Base-by-base conservation (phyloP, 768 basidiomycete genomes). In the Stropharia rugosoannulata region DNA sequence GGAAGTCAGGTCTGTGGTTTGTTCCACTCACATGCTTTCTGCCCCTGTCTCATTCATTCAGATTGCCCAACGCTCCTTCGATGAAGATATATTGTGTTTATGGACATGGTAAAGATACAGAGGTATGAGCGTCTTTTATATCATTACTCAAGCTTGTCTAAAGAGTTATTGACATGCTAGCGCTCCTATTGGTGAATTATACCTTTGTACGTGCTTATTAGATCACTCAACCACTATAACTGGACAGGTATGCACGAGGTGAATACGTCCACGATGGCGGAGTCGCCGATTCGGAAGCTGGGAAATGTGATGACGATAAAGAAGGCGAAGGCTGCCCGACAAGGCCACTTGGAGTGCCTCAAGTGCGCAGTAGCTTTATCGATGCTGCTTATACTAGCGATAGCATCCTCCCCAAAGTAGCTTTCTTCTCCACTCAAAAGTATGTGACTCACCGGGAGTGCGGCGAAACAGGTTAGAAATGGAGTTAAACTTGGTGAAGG, bases 401-500 rank as follows among this genome's bases (percentile, higher is more conserved):
- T 48, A 72, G 59, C 6, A 64, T 72, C 1, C 70, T 58, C 36
- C 90, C 90, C 11, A 87, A 83, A 71, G 85, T 80, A 60, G 25
- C 64, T 39, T 38, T 11, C 10, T 35, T 13, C 47, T 27, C 39
- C 16, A 18, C 29, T 22, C 22, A 4, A 22, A 42, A 25, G 25
- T 32, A 12, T n/a, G 38, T 18, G 7, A 39, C 10, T 25, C 27
- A 7, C 45, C 22, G 3, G 29, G 10, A 46, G 18, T 27, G 22
- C 11, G 6, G 4, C 25, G 38, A 48, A 16, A 13, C 32, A 87
- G 86, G 73, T 92, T 46, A 75, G 80, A 50, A 93, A 90, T 59
- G 95, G 95, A 10, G 92, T 98, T 51, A 91, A 89, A 61, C 85
- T 95, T 70, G 93, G 93, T 39, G 94, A 97, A 74, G 96, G 95